Conservation (phyloP, 768 basidiomycete species). For the Coprinopsis marcescibilis region DNA sequence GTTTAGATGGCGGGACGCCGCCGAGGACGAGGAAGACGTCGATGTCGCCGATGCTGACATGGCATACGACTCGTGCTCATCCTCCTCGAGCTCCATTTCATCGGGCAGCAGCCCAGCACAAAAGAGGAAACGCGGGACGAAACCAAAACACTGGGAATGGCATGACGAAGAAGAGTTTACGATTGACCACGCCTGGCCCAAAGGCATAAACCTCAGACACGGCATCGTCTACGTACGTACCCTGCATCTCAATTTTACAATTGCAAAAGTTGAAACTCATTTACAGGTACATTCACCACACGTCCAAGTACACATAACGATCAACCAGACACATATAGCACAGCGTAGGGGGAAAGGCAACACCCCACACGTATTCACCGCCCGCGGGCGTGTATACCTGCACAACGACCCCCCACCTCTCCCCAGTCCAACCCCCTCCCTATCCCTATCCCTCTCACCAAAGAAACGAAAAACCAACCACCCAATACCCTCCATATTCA, state of each 20-base stretch:
- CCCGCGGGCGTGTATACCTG: conserved; percentile 39
- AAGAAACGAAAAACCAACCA: too few species aligned
- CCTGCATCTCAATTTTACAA: background rate
- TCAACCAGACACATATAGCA: conserved; percentile 48
- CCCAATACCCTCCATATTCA: too few species aligned
- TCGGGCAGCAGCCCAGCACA: too few species aligned
- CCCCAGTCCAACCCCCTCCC: background rate
- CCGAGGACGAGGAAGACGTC: conserved; percentile 28
- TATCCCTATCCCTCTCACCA: too few species aligned
- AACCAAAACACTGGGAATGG: conserved; percentile 53
- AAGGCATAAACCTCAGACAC: conserved; percentile 32
- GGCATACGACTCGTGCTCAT: too few species aligned
- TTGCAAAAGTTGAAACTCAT: conserved; percentile 5
- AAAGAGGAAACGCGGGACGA: conserved; percentile 29
- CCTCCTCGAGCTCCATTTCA: too few species aligned
- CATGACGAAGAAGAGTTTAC: conserved; percentile 64
- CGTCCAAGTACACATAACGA: conserved; percentile 57
- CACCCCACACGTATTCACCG: conserved; percentile 54
- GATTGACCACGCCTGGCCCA: conserved; percentile 54
- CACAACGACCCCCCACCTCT: conserved; percentile 8
- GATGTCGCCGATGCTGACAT: conserved; percentile 14
- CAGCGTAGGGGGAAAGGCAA: conserved; percentile 55
- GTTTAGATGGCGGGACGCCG: conserved; percentile 35
- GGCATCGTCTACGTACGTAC: conserved; percentile 65
- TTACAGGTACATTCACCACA: conserved; percentile 47